phyloP scores from a whole-genome alignment of 2,329 filamentous ascomycete genomes.

The Clarireedia homoeocarpa region DNA sequence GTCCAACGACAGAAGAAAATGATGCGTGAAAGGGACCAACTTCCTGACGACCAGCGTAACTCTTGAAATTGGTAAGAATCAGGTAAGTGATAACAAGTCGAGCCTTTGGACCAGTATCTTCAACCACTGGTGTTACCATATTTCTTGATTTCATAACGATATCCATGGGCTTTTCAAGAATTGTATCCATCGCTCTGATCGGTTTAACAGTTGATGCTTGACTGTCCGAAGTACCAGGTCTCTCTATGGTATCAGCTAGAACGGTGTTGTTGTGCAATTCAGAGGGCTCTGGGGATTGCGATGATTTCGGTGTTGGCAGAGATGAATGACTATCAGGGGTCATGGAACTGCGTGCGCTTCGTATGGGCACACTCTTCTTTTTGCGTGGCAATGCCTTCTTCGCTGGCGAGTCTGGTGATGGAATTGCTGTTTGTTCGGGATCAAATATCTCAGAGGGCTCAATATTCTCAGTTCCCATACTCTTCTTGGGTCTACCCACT shows the following conservation, averaged over 20 bases:
- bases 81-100: constrained; percentile 91
- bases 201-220: constrained; percentile 53
- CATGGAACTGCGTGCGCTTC: constrained; percentile 24
- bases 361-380: constrained; percentile 52
- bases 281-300: constrained; percentile 48
- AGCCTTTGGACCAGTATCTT: constrained; percentile 69
- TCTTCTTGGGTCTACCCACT: constrained; percentile 35
- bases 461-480: constrained; percentile 37
- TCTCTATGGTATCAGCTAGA: constrained; percentile 66
- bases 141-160: constrained; percentile 84
- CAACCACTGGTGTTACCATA: constrained; percentile 57
- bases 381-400: constrained; percentile 56
- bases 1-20: constrained; percentile 95
- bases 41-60: constrained; percentile 90
- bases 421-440: constrained; percentile 42
- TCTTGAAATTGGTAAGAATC: constrained; percentile 95
- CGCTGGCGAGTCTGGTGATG: constrained; percentile 44
- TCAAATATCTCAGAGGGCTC: constrained; percentile 56
- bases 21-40: constrained; percentile 95
- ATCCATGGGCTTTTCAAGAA: constrained; percentile 85
- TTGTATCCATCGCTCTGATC: constrained; percentile 66
- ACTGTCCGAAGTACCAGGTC: constrained; percentile 41
- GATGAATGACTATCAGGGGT: constrained; percentile 28
- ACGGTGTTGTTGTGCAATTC: constrained; percentile 46
- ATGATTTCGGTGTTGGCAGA: constrained; percentile 45